Percentiles rank a stretch among this genome's conserved stretches.
phyloP scores from a whole-genome alignment of 2,329 filamentous ascomycete genomes.

The Scedosporium minutisporum region DNA sequence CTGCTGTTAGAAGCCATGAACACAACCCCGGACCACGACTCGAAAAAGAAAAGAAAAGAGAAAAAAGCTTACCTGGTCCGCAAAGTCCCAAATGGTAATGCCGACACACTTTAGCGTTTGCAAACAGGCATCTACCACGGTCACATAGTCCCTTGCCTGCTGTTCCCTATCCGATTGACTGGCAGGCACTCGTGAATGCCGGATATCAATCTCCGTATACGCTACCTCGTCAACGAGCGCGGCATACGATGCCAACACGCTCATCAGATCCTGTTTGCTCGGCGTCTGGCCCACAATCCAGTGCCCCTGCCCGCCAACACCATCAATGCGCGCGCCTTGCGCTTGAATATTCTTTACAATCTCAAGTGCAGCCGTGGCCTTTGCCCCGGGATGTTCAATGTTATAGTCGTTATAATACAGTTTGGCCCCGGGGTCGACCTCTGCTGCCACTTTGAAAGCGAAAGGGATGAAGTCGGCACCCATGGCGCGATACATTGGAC shows the following conservation, averaged over 20 bases:
- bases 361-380: constrained; percentile 22
- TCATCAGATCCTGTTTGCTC: constrained; percentile 19
- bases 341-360: constrained; percentile 24
- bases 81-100: constrained; percentile 28
- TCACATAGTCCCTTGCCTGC: constrained; percentile 35
- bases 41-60: too few species aligned
- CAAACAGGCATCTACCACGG: constrained; percentile 21
- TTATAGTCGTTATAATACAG: constrained; percentile 55
- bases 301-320: constrained; percentile 42
- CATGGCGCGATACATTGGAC: constrained; percentile 39
- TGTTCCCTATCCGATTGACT: constrained; percentile 25
- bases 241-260: constrained; percentile 34
- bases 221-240: constrained; percentile 38
- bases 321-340: constrained; percentile 37
- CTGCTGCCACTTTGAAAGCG: constrained; percentile 39
- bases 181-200: constrained; percentile 33
- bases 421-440: constrained; percentile 38
- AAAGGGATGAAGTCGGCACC: constrained; percentile 42
- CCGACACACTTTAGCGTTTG: constrained; percentile 24
- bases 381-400: constrained; percentile 31
- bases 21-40: too few species aligned
- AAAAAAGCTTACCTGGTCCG: constrained; percentile 15
- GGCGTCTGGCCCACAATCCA: constrained; percentile 34
- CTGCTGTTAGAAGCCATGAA: not conserved
- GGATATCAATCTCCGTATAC: constrained; percentile 27